These are phyloP conservation scores for Penicillium arizonense DNA, from an alignment of 495 filamentous ascomycete species.

Conservation along the genomic window DNA sequence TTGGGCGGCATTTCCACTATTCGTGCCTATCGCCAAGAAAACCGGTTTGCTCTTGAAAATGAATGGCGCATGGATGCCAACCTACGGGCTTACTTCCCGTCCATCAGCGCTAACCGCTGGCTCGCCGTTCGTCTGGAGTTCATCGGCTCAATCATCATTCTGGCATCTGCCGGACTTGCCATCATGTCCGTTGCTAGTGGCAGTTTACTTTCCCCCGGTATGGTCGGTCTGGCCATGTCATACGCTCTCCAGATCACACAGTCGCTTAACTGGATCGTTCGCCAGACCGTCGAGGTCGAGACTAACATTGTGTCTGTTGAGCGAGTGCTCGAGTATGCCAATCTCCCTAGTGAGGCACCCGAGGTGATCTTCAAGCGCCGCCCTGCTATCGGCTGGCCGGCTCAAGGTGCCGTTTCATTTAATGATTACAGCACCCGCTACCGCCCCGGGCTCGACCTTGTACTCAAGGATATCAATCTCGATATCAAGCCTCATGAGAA, in stretches of 20 bases:
- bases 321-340: conserved; percentile 93
- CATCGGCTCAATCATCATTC: conserved; percentile 91
- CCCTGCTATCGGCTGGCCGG: conserved; percentile 88
- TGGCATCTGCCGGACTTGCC: conserved; percentile 79
- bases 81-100: conserved; percentile 92
- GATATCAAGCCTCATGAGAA: conserved; percentile 96
- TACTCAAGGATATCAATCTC: conserved; percentile 88
- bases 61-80: conserved; percentile 98
- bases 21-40: conserved; percentile 87
- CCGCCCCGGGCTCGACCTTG: conserved; percentile 81
- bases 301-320: conserved; percentile 99
- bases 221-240: conserved; percentile 93
- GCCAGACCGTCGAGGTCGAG: conserved; percentile 98
- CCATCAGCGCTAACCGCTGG: conserved; percentile 95
- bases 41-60: conserved; percentile 86
- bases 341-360: conserved; percentile 89
- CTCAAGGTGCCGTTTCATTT: conserved; percentile 86
- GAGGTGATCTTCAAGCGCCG: conserved; percentile 88
- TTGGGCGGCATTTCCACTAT: conserved; percentile 96
- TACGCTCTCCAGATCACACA: conserved; percentile 97
- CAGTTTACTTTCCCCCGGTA: conserved; percentile 65
- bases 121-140: conserved; percentile 94
- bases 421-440: conserved; percentile 93
- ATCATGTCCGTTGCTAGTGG: conserved; percentile 77
- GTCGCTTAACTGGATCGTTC: conserved; percentile 99